Percentiles rank a stretch among this genome's conserved stretches.
Evolutionary conservation across 2,329 filamentous ascomycete species (phyloP).

Genomic region (Calonectria pseudoreteaudii): DNA sequence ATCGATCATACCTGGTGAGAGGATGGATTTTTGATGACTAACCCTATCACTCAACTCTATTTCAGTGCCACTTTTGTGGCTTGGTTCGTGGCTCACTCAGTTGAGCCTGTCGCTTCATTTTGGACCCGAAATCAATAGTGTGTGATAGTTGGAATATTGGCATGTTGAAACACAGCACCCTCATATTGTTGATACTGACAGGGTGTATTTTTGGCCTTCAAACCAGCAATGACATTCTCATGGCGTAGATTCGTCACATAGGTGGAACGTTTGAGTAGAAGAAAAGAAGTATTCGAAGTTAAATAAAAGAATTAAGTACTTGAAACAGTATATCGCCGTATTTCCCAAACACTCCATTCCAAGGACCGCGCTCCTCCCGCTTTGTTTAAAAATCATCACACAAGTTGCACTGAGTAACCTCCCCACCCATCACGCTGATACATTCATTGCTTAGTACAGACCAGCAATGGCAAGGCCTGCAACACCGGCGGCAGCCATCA

Average conservation of each 20-base stretch:
- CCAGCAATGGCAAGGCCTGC: constrained; percentile 1
- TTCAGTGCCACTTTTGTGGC: too few relatives aligned
- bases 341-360: too few relatives aligned
- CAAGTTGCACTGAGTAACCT: too few relatives aligned
- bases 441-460: neutral
- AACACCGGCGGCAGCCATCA: neutral
- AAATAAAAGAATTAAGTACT: neutral
- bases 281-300: neutral
- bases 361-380: too few relatives aligned
- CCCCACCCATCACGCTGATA: neutral
- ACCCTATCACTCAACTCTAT: too few relatives aligned
- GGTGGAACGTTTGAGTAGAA: neutral
- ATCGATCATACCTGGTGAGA: too few relatives aligned
- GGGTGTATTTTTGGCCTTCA: neutral
- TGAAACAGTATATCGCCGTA: neutral
- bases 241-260: neutral
- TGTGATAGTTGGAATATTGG: too few relatives aligned
- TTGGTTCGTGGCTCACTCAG: too few relatives aligned
- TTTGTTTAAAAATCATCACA: neutral
- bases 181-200: neutral
- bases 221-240: neutral
- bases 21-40: too few relatives aligned
- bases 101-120: too few relatives aligned
- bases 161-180: neutral
- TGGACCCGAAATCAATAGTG: too few relatives aligned